Evolutionary conservation across 768 basidiomycete genomes (phyloP), one percentile per base, ranked within the genome.

Genomic region (Phanerochaete carnosa): DNA sequence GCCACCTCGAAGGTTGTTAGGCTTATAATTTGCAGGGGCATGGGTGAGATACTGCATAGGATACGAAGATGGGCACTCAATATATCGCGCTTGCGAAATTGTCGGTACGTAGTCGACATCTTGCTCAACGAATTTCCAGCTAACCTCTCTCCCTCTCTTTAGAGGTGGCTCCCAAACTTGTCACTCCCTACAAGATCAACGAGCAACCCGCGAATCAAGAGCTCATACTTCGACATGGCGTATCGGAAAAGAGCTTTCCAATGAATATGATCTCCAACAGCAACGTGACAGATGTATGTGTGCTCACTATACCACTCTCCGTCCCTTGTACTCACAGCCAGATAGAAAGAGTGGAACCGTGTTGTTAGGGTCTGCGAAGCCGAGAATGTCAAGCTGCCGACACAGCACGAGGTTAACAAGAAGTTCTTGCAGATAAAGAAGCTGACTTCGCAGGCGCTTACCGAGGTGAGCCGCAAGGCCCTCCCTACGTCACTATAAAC

Each of bases 181-280:
- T 81, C 30, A 88, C 89, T 70, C 80, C 87, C 0, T 95, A 95
- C 74, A 85, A 85, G 64, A 69, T 94, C 35, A 84, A 93, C 58
- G 83, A 88, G 37, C 23, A 39, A 5, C 76, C 71, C 35, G 81
- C 88, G 47, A 83, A 94, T 65, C 81, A 91, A 61, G 76, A 77
- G 0, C 78, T 98, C 15, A 81, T 89, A 62, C 83, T 98, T 50
- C 85, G 85, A 66, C 89, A 95, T 68, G 95, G 93, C 9, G 84
- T 83, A 58, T 83, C 86, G 0, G 69, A 80, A 8, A 80, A 78
- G 60, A 61, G 73, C 0, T 94, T 89, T 67, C 71, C 73, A 3
- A 94, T 99, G 88, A 92, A 94, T 69, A 89, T 88, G 65, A 85
- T 96, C 8, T 96, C 94, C 7, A 96, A 98, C 69, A 74, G 82